Conservation (phyloP, 78 protist genomes). For the Mantamonas sphyraenae region DNA sequence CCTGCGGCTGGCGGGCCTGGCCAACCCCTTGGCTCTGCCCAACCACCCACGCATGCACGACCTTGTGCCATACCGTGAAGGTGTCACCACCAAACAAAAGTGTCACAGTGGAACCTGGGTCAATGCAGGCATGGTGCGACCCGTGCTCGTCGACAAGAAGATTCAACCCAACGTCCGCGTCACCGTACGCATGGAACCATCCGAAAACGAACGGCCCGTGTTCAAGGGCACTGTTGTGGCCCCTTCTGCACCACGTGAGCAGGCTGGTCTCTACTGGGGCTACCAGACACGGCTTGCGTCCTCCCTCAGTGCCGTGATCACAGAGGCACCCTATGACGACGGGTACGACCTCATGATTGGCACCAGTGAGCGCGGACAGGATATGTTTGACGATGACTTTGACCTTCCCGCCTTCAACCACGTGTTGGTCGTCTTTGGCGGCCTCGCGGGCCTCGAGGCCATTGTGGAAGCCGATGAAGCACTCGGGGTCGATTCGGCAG, state of each 20-base stretch:
- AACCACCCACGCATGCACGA: constrained; percentile 30
- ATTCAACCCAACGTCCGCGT: constrained; percentile 19
- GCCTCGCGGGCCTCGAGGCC: constrained; percentile 41
- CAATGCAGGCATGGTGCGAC: not conserved
- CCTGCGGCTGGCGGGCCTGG: constrained; percentile 7
- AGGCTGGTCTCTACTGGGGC: constrained; percentile 10
- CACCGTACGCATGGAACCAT: not conserved
- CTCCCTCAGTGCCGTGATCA: not conserved
- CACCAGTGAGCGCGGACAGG: constrained; percentile 43
- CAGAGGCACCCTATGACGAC: constrained; percentile 7
- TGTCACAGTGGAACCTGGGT: constrained; percentile 2
- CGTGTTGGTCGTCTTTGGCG: constrained; percentile 48
- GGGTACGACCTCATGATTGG: constrained; percentile 62
- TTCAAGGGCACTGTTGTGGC: constrained; percentile 8
- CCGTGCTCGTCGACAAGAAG: not conserved
- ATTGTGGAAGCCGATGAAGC: not conserved
- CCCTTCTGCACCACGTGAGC: constrained; percentile 21
- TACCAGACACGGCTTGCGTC: constrained; percentile 10
- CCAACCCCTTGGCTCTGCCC: constrained; percentile 41
- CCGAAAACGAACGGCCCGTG: not conserved
- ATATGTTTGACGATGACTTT: too few species aligned
- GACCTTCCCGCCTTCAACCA: not conserved
- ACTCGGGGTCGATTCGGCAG: not conserved
- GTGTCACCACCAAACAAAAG: not conserved
- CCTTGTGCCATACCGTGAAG: constrained; percentile 17